These are phyloP conservation scores for Russula vinacea DNA, from an alignment of 768 basidiomycete genomes.

Conservation along the genomic window DNA sequence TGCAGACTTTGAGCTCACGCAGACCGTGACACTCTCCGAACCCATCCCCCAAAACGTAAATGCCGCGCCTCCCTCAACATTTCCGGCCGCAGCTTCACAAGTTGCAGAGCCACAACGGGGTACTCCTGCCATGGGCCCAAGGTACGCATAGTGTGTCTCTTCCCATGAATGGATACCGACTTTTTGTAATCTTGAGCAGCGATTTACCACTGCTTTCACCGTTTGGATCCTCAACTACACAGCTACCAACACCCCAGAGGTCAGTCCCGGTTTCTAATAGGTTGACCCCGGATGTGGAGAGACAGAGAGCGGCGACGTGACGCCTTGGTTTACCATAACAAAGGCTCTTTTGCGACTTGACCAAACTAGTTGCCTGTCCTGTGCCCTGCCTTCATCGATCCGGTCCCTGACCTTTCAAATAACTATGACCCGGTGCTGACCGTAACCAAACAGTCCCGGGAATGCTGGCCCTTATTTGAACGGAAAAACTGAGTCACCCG, in stretches of 20 bases:
- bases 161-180: background rate
- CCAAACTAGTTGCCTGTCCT: background rate
- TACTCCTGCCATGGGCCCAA: conserved; percentile 10
- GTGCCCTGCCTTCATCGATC: background rate
- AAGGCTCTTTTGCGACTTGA: background rate
- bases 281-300: background rate
- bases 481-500: conserved; percentile 20
- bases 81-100: background rate
- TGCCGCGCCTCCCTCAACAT: background rate
- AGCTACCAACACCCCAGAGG: conserved; percentile 39
- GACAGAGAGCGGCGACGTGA: background rate
- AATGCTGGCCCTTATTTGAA: conserved; percentile 26
- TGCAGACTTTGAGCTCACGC: background rate
- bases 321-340: background rate
- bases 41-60: background rate
- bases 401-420: background rate
- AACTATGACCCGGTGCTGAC: background rate
- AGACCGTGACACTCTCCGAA: background rate
- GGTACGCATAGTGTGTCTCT: conserved; percentile 3
- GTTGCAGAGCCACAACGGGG: conserved; percentile 8
- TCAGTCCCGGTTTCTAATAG: conserved; percentile 27
- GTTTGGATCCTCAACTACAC: conserved; percentile 27
- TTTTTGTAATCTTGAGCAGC: background rate
- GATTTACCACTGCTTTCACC: conserved; percentile 20
- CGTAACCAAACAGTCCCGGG: conserved; percentile 13